Conservation (phyloP, 108 stramenopile species). For the Aureococcus anophagefferens region DNA sequence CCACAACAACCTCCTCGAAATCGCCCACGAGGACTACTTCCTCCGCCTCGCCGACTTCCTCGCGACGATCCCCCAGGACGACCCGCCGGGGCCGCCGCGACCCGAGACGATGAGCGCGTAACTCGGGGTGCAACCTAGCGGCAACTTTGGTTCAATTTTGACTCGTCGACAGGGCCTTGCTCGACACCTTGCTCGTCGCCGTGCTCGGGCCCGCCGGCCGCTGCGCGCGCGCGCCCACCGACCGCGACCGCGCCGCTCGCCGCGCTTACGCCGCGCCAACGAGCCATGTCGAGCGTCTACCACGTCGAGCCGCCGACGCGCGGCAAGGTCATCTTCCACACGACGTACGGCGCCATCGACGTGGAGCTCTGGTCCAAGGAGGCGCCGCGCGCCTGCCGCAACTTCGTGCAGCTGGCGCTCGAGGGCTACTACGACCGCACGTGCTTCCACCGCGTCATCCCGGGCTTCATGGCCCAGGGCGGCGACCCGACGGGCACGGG, state of each 20-base stretch:
- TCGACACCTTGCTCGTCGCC: no score
- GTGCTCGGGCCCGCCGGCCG: no score
- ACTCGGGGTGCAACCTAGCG: no score
- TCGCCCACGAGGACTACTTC: neutral
- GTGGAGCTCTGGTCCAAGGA: constrained; percentile 81
- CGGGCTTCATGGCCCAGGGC: constrained; percentile 72
- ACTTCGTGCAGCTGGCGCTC: constrained; percentile 79
- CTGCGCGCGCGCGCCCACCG: no score
- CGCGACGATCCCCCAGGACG: no score
- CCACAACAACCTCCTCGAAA: neutral
- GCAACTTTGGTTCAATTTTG: no score
- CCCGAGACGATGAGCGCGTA: no score
- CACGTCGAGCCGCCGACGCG: constrained; percentile 77
- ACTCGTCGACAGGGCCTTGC: no score
- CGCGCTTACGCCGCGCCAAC: no score
- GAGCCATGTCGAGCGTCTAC: constrained; percentile 76
- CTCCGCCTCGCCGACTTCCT: neutral
- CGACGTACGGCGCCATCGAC: constrained; percentile 82
- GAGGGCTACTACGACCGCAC: constrained; percentile 71
- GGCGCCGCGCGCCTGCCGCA: constrained; percentile 69
- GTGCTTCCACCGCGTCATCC: constrained; percentile 72
- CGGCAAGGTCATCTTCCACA: constrained; percentile 72
- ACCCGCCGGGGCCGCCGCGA: no score
- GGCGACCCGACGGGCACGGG: constrained; percentile 62
- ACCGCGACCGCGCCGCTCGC: no score